A percentile compares a stretch with the other conserved stretches of the same genome.
Evolutionary conservation across 495 filamentous ascomycete genomes (phyloP).

Genomic region (Parachaetomium inaequale): DNA sequence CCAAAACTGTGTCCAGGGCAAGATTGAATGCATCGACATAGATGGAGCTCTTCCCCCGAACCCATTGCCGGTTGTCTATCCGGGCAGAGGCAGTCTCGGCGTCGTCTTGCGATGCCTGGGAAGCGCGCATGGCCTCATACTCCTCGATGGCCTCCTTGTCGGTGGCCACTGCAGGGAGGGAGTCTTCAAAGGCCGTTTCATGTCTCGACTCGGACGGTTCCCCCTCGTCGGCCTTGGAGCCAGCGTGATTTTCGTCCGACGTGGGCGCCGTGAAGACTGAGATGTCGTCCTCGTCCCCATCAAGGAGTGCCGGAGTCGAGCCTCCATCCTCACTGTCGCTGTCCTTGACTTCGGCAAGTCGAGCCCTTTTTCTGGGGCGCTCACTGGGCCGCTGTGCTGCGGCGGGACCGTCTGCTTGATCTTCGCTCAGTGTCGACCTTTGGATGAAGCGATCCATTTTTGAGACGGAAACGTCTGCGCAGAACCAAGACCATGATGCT

Average conservation of each 20-base stretch:
- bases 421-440: conserved; percentile 16
- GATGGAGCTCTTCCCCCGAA: conserved; percentile 67
- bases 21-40: conserved; percentile 98
- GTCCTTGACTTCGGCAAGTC: conserved; percentile 29
- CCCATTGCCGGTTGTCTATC: conserved; percentile 43
- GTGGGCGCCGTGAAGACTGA: neutral
- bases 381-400: conserved; percentile 19
- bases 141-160: conserved; percentile 72
- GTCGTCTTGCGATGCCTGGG: conserved; percentile 39
- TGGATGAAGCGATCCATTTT: conserved; percentile 35
- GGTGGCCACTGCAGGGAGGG: conserved; percentile 63
- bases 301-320: neutral
- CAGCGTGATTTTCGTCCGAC: neutral
- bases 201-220: conserved; percentile 9
- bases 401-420: too few relatives aligned
- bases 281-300: conserved; percentile 1
- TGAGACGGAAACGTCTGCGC: neutral
- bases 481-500: neutral
- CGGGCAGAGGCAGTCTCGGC: conserved; percentile 38
- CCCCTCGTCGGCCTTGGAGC: conserved; percentile 27
- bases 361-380: conserved; percentile 36
- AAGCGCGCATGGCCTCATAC: conserved; percentile 61
- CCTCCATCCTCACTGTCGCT: conserved; percentile 28
- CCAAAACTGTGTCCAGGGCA: conserved; percentile 83
- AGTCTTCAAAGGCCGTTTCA: conserved; percentile 72